Conservation (phyloP, 139 green algal species). For the Volvox africanus region DNA sequence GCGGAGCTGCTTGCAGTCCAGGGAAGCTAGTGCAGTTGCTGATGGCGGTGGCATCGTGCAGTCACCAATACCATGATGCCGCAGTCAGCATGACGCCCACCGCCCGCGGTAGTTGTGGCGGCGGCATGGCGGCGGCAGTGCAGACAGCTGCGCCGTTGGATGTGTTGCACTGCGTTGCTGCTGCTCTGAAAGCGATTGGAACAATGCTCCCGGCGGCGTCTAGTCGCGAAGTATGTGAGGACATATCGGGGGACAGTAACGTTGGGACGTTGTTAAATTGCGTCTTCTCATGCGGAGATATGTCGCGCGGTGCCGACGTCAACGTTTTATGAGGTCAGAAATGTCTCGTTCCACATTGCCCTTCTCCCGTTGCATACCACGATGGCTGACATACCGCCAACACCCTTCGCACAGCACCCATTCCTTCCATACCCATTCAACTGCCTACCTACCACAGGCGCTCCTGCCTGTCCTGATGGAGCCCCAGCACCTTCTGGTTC, state of each 20-base stretch:
- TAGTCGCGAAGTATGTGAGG: conserved; percentile 4
- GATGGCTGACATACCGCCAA: too few relatives aligned
- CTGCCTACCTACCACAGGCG: neutral
- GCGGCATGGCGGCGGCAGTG: neutral
- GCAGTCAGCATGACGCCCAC: neutral
- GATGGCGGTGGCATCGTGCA: conserved; percentile 4
- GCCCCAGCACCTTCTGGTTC: conserved; percentile 10
- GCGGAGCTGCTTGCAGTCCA: neutral
- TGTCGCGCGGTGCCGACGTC: too few relatives aligned
- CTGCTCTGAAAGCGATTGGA: neutral
- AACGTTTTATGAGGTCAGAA: too few relatives aligned
- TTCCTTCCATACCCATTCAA: neutral
- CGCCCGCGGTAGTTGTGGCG: neutral
- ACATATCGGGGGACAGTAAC: neutral
- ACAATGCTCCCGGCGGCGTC: neutral
- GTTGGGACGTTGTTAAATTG: too few relatives aligned
- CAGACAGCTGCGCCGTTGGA: neutral
- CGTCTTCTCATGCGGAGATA: too few relatives aligned
- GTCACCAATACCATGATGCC: neutral
- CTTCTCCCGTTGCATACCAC: too few relatives aligned
- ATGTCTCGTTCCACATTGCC: too few relatives aligned
- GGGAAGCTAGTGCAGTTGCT: neutral
- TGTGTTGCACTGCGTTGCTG: neutral
- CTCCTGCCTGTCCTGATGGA: conserved; percentile 14
- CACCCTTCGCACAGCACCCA: neutral